Evolutionary conservation across 208 protist species (phyloP).

Genomic region (Balamuthia mandrillaris): DNA sequence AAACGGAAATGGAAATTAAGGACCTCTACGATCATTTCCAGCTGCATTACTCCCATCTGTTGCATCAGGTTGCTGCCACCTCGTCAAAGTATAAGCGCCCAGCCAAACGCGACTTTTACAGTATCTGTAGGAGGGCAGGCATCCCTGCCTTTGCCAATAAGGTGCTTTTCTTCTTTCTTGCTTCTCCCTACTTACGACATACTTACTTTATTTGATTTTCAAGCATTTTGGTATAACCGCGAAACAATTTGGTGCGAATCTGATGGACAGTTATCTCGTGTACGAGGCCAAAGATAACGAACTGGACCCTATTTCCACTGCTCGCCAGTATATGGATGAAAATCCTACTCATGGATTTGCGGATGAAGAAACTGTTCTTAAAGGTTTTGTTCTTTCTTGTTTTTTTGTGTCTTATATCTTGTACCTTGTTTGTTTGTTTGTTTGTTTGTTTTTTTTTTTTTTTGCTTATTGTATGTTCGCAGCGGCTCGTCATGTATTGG

Average conservation of each 20-base stretch:
- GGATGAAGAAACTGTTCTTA: background rate
- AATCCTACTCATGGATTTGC: background rate
- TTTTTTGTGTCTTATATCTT: too few species aligned
- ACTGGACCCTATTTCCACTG: background rate
- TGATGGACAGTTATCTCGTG: conserved; percentile 4
- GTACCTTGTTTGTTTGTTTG: too few species aligned
- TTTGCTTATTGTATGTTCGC: too few species aligned
- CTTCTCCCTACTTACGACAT: background rate
- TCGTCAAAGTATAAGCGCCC: background rate
- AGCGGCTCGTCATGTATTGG: conserved; percentile 1
- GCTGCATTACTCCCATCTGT: background rate
- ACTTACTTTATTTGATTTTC: background rate
- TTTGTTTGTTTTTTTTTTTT: too few species aligned
- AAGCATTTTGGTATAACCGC: conserved; percentile 4
- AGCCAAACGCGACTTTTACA: background rate
- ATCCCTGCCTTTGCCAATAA: conserved; percentile 5
- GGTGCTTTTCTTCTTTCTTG: background rate
- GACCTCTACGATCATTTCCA: conserved; percentile 23
- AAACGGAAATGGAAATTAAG: conserved; percentile 10
- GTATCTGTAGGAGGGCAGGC: background rate
- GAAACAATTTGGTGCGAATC: conserved; percentile 10
- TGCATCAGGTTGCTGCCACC: background rate
- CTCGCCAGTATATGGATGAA: background rate
- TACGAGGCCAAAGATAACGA: background rate
- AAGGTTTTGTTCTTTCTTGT: too few species aligned